Base-by-base conservation (phyloP, 2,329 filamentous ascomycete genomes). In the Xylaria sp. region DNA sequence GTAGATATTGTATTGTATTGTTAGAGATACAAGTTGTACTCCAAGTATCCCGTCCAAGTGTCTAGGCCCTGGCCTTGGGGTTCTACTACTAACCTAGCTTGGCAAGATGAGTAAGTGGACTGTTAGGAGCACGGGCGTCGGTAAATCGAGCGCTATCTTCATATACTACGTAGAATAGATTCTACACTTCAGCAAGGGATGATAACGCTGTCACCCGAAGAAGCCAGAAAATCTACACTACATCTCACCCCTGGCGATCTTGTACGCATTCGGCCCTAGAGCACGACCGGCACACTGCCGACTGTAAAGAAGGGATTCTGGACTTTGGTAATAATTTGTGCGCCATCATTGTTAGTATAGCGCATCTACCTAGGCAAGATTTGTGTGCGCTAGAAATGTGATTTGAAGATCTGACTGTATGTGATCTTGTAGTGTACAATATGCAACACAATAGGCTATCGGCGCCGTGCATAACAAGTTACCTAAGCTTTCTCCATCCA, bases 181-280 rank as follows among this genome's bases (percentile, higher is more conserved):
- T 44, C 16, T 44, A 44, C 16, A 18, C 32, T 57, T 61, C 50
- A 50, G 62, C 61, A 58, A 60, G 55, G 61, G 57, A 57, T n/a
- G 42, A 60, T 25, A 60, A 27, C 51, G 29, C 37, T 57, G 66
- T 23, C 57, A 27, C 57, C 61, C 50, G 50, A 58, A 65, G 9
- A 58, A 32, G 51, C 51, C 29, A 32, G 37, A 42, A 40, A 54
- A 25, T 25, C 53, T 25, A 35, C 25, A 50, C 35, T 25, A 35
- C 32, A 35, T 35, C 32, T 35, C 10, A 6, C 67, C 60, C 67
- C 67, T 69, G 67, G 63, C 60, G 64, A 69, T 69, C 63, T 63
- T 69, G 60, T 37, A 69, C 64, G 25, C 25, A 63, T 63, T 69
- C 23, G 60, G 65, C 32, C 21, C 44, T 53, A 27, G 50, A 60